phyloP scores from a whole-genome alignment of 2,329 filamentous ascomycete species.

The Fusarium pininemorale region DNA sequence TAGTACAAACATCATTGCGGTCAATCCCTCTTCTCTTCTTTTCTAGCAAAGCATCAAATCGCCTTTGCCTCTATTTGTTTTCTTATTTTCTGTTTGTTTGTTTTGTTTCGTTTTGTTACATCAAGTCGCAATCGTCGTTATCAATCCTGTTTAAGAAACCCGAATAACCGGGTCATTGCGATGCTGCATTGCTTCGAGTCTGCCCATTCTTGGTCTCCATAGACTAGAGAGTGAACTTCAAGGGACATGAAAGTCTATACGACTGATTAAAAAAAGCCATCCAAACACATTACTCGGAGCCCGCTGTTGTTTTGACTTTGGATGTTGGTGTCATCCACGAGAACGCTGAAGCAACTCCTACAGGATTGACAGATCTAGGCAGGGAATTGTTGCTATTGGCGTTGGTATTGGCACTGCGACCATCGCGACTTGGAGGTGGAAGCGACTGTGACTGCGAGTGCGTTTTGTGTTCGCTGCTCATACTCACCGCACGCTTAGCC shows the following conservation, averaged over 20 bases:
- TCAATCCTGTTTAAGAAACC: constrained; percentile 1
- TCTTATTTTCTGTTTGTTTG: background rate
- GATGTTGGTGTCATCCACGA: constrained; percentile 79
- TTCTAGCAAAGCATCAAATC: background rate
- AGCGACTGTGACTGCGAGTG: constrained; percentile 41
- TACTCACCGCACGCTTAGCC: constrained; percentile 59
- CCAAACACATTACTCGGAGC: constrained; percentile 30
- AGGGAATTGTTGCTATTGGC: constrained; percentile 51
- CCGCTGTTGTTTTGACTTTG: constrained; percentile 49
- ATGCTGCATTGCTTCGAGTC: constrained; percentile 32
- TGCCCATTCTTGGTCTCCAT: background rate
- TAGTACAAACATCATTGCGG: background rate
- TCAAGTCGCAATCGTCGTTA: constrained; percentile 19
- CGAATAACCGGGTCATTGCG: constrained; percentile 20
- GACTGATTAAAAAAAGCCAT: background rate
- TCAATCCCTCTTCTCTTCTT: constrained; percentile 7
- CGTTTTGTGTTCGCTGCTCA: constrained; percentile 50
- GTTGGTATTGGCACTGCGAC: constrained; percentile 51
- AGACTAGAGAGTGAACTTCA: background rate
- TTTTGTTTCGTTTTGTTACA: constrained; percentile 16
- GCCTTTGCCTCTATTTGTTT: constrained; percentile 5
- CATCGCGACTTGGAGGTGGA: constrained; percentile 47
- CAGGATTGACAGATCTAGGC: constrained; percentile 78
- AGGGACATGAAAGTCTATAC: background rate
- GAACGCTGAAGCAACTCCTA: constrained; percentile 93